phyloP scores from a whole-genome alignment of 352 stramenopile species.

The Phytophthora pini region DNA sequence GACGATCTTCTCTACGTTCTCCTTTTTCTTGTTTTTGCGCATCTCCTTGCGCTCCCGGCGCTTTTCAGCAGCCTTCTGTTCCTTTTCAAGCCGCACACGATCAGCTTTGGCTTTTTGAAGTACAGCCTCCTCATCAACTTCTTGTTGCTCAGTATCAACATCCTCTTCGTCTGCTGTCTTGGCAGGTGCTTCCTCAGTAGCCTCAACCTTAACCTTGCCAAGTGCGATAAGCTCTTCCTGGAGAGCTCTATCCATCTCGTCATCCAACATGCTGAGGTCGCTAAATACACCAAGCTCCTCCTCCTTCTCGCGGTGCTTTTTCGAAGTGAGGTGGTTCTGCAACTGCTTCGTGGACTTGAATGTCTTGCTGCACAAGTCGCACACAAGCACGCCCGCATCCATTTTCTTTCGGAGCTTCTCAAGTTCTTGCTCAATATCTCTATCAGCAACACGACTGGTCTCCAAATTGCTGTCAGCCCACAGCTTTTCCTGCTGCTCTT shows the following conservation, averaged over 20 bases:
- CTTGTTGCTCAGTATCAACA: constrained; percentile 33
- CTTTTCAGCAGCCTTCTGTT: constrained; percentile 81
- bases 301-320: constrained; percentile 85
- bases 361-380: constrained; percentile 82
- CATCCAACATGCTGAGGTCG: constrained; percentile 63
- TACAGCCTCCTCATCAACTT: constrained; percentile 43
- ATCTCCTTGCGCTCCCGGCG: constrained; percentile 82
- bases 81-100: constrained; percentile 66
- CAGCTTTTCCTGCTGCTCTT: constrained; percentile 68
- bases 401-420: constrained; percentile 72
- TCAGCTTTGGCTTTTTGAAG: constrained; percentile 49
- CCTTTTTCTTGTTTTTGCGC: constrained; percentile 83
- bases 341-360: constrained; percentile 89
- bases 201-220: constrained; percentile 36
- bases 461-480: constrained; percentile 52
- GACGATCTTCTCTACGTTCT: constrained; percentile 78
- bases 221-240: constrained; percentile 61
- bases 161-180: constrained; percentile 12
- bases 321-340: constrained; percentile 79
- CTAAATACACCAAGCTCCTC: constrained; percentile 67
- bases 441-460: constrained; percentile 59
- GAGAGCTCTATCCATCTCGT: constrained; percentile 64
- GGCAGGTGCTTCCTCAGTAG: not conserved
- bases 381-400: constrained; percentile 71
- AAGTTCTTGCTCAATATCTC: constrained; percentile 70